A percentile compares a stretch with the other conserved stretches of the same genome.
These are phyloP conservation scores for Trichothecium roseum DNA, from an alignment of 2,329 filamentous ascomycete species.

Conservation along the genomic window DNA sequence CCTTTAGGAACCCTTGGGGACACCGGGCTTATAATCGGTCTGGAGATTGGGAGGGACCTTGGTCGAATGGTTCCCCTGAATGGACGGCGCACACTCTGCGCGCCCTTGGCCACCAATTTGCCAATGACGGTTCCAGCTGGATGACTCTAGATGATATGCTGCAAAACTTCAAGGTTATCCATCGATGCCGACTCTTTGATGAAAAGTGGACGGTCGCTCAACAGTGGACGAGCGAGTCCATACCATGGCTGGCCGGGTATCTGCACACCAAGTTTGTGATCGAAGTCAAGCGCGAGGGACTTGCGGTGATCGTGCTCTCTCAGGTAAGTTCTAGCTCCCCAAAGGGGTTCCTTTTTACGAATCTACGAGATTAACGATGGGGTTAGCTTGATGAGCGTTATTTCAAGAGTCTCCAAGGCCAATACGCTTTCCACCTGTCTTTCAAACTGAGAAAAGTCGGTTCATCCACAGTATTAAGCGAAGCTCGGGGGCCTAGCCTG, in stretches of 20 bases:
- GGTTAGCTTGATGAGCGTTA: conserved; percentile 32
- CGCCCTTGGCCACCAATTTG: conserved; percentile 54
- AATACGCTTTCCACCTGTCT: conserved; percentile 30
- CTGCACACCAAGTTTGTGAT: conserved; percentile 32
- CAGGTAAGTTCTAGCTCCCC: conserved; percentile 14
- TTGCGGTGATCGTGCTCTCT: conserved; percentile 31
- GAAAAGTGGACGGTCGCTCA: conserved; percentile 33
- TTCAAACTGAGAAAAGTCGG: conserved; percentile 28
- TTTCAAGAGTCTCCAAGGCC: conserved; percentile 32
- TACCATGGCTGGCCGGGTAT: conserved; percentile 35
- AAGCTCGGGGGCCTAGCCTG: conserved; percentile 10
- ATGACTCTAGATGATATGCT: conserved; percentile 34
- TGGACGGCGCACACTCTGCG: conserved; percentile 67
- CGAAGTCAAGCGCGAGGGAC: conserved; percentile 27
- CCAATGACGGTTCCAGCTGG: conserved; percentile 51
- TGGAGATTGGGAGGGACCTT: conserved; percentile 60
- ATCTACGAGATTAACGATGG: conserved; percentile 2
- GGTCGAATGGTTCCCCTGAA: conserved; percentile 63
- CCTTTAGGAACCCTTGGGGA: conserved; percentile 63
- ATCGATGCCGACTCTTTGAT: conserved; percentile 36
- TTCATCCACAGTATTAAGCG: neutral
- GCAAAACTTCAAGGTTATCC: conserved; percentile 30
- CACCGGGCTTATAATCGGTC: conserved; percentile 29
- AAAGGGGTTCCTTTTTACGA: too few species aligned
- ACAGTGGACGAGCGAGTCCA: conserved; percentile 30